phyloP scores from a whole-genome alignment of 441 rosid genomes.

The Viola pubescens region DNA sequence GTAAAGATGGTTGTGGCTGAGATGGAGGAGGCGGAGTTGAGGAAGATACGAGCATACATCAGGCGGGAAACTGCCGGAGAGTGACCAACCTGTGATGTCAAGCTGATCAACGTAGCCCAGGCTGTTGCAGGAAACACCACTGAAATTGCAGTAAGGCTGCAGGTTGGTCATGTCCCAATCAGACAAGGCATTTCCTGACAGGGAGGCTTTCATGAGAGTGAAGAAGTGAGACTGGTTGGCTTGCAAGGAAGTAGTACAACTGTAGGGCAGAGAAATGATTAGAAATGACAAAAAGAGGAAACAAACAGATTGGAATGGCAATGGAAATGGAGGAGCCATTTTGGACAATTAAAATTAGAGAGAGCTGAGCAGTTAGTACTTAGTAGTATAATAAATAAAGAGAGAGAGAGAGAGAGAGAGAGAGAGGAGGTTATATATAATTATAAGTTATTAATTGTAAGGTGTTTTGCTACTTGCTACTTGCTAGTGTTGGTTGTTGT shows the following conservation, averaged over 20 bases:
- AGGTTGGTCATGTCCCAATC: constrained; percentile 48
- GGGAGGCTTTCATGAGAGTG: constrained; percentile 45
- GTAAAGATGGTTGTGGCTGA: constrained; percentile 47
- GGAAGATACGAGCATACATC: constrained; percentile 66
- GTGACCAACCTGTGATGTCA: constrained; percentile 51
- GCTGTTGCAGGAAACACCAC: constrained; percentile 56
- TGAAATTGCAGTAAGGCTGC: constrained; percentile 48
- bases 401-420: too few relatives aligned
- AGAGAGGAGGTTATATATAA: neutral
- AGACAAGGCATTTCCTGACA: constrained; percentile 48
- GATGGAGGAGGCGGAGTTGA: constrained; percentile 51
- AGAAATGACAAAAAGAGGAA: constrained; percentile 18
- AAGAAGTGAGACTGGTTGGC: constrained; percentile 54
- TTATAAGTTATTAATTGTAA: too few relatives aligned
- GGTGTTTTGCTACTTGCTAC: too few relatives aligned
- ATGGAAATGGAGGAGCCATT: constrained; percentile 24
- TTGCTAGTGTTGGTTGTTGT: constrained; percentile 10
- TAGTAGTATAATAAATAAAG: too few relatives aligned
- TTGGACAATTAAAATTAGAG: constrained; percentile 2
- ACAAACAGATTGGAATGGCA: constrained; percentile 12
- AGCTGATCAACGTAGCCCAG: constrained; percentile 48
- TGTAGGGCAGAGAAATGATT: constrained; percentile 17
- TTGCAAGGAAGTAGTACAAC: constrained; percentile 16
- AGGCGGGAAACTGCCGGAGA: constrained; percentile 58
- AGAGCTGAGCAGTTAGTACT: neutral